These are phyloP conservation scores for Arabidopsis hybrid DNA, from an alignment of 441 rosid species.

Conservation along the genomic window DNA sequence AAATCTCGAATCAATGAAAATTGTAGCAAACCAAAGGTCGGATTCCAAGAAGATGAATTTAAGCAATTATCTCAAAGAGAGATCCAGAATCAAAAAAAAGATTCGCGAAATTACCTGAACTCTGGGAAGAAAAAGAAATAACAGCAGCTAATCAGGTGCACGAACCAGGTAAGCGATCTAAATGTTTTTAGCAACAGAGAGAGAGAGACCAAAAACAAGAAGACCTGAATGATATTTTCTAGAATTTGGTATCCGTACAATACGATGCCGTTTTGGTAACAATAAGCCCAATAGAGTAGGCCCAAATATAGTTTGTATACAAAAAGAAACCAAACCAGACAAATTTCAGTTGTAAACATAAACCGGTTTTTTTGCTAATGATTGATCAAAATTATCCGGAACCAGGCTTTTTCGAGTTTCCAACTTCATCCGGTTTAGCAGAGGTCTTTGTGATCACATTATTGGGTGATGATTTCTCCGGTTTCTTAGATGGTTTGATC, in stretches of 20 bases:
- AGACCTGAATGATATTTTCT: conserved; percentile 34
- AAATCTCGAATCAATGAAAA: conserved; percentile 20
- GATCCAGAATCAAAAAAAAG: neutral
- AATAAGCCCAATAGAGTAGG: conserved; percentile 31
- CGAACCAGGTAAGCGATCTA: conserved; percentile 42
- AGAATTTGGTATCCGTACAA: neutral
- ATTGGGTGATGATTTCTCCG: conserved; percentile 37
- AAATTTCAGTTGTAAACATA: conserved; percentile 4
- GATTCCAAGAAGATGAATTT: conserved; percentile 5
- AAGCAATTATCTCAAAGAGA: neutral
- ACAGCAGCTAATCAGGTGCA: conserved; percentile 36
- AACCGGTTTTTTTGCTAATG: neutral
- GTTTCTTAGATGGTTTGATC: conserved; percentile 49
- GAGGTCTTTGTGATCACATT: conserved; percentile 26
- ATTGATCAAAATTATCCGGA: neutral
- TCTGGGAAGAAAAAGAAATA: conserved; percentile 20
- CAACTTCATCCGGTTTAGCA: conserved; percentile 36
- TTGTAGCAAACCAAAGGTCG: conserved; percentile 12
- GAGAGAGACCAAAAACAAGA: neutral
- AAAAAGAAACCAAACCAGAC: conserved; percentile 19
- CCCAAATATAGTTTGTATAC: conserved; percentile 25
- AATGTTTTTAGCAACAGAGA: conserved; percentile 14
- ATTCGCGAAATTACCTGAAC: conserved; percentile 29
- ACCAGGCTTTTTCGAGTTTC: conserved; percentile 42
- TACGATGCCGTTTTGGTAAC: neutral